Evolutionary conservation across 2,329 filamentous ascomycete species (phyloP), one percentile per base, ranked within the genome.

Genomic region (Didymella lethalis): DNA sequence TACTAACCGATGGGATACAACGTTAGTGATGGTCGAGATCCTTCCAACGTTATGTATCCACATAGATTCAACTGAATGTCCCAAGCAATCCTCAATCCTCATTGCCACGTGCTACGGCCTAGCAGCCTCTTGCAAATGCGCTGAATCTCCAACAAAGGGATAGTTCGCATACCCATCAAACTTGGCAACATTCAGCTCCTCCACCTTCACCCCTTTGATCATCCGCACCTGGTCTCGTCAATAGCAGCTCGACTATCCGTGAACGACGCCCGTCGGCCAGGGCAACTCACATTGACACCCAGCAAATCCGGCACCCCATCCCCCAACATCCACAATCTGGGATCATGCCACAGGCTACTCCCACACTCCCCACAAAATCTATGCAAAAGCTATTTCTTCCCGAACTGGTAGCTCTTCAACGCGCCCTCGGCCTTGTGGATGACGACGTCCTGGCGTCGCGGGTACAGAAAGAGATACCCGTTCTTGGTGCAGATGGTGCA

Each of bases 401-500:
- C 55, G 20, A 48, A 48, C 18, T 43, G 34, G 18, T 48, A 46
- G 18, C 49, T 47, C 26, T 48, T 52, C 28, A 51, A 23, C 2
- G 32, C 23, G 3, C 41, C 34, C 11, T 46, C 40, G 32, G 48
- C 46, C 32, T 44, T 36, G 12, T 51, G 47, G 6, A 55, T 31
- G n/a, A 40, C 29, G 7, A 54, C 31, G 16, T 54, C 54, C 31
- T 48, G 47, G 7, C 45, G 44, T 2, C 50, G 49, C 6, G 71
- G 68, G 52, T 72, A 73, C 34, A 84, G 77, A 25, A 86, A 77
- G 36, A 85, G 72, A 62, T 85, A 85, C 0, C 83, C 83, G 40
- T 81, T 77, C 16, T 81, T 77, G 2, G 75, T 73, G 66, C 83
- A 86, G 54, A 81, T 80, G 18, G 82, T 85, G 68, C 84, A 86